Evolutionary conservation across 257 asterid genomes (phyloP).

Genomic region (Eustoma russellianum): DNA sequence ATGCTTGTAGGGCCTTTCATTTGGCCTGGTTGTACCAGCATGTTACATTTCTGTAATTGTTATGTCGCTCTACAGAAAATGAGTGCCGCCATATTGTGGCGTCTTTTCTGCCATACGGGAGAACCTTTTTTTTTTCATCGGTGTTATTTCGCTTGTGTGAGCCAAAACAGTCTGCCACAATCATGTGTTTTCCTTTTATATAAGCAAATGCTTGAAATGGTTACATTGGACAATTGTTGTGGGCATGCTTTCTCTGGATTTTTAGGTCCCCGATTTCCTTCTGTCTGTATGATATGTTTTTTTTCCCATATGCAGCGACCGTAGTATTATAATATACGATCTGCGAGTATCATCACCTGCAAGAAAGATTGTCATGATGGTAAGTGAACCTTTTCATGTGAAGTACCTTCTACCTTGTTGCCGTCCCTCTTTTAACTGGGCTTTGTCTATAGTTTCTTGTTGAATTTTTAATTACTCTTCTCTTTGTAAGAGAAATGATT

Average conservation of each 20-base stretch:
- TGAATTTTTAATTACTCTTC: background rate
- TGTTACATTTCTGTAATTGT: too few species aligned
- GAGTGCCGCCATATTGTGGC: background rate
- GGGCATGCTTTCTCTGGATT: background rate
- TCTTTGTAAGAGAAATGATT: too few species aligned
- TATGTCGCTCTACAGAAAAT: too few species aligned
- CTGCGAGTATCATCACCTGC: slow-evolving; percentile 69
- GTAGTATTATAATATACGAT: slow-evolving; percentile 84
- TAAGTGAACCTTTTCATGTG: slow-evolving; percentile 5
- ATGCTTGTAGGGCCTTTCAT: too few species aligned
- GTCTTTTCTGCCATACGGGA: background rate
- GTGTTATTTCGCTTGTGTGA: background rate
- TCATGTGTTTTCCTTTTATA: too few species aligned
- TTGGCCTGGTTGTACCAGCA: too few species aligned
- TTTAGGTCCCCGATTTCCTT: background rate
- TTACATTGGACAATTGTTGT: background rate
- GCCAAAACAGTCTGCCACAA: too few species aligned
- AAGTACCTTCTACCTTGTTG: background rate
- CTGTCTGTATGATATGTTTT: background rate
- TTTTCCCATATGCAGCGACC: slow-evolving; percentile 51
- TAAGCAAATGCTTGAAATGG: too few species aligned
- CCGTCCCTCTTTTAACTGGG: background rate
- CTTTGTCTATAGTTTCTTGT: background rate
- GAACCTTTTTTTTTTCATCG: background rate
- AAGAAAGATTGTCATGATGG: slow-evolving; percentile 79